phyloP scores from a whole-genome alignment of 2,329 filamentous ascomycete species.

The Dactylellina haptotyla region DNA sequence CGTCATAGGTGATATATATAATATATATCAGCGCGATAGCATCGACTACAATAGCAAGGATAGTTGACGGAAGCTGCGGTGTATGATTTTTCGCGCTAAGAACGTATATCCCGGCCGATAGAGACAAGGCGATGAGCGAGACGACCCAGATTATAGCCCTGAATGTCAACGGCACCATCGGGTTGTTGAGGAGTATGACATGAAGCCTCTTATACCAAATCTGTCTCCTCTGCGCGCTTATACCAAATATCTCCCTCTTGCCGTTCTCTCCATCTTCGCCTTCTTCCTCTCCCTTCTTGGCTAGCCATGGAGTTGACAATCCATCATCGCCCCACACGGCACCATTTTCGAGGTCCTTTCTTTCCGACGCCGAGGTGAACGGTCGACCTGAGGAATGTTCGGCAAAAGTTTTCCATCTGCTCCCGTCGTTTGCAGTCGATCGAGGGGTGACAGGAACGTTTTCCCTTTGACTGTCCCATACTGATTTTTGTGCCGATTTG shows the following conservation, averaged over 20 bases:
- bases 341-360: conserved; percentile 59
- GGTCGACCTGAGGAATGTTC: conserved; percentile 57
- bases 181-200: conserved; percentile 77
- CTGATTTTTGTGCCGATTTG: conserved; percentile 55
- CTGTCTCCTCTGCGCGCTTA: conserved; percentile 65
- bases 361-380: conserved; percentile 58
- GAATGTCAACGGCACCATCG: conserved; percentile 85
- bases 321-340: conserved; percentile 49
- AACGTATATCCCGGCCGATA: conserved; percentile 79
- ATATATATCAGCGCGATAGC: conserved; percentile 89
- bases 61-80: conserved; percentile 76
- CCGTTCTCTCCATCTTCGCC: conserved; percentile 58
- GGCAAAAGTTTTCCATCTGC: conserved; percentile 58
- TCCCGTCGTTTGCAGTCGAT: conserved; percentile 55
- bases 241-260: conserved; percentile 60
- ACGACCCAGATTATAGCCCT: conserved; percentile 84
- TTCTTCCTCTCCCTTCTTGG: conserved; percentile 64
- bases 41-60: conserved; percentile 90
- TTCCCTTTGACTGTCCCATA: conserved; percentile 58
- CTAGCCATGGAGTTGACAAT: conserved; percentile 64
- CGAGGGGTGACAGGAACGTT: conserved; percentile 57
- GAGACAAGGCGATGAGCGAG: conserved; percentile 80
- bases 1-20: conserved; percentile 92
- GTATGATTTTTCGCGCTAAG: conserved; percentile 65
- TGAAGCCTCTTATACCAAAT: conserved; percentile 71